These are phyloP conservation scores for Glycine tomentella DNA, from an alignment of 306 rosid genomes.

Conservation along the genomic window DNA sequence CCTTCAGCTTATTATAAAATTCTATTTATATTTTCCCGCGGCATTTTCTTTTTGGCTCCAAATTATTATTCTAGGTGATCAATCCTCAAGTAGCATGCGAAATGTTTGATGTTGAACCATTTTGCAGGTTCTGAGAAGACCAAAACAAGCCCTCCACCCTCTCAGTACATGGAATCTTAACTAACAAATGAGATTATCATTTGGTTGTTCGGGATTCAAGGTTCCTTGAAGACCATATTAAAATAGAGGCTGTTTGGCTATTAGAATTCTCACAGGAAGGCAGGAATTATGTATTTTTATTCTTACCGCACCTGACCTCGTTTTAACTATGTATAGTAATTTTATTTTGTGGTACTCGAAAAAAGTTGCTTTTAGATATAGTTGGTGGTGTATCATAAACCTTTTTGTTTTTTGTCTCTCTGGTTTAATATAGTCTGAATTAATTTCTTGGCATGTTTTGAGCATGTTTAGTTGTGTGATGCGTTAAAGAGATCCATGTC, in stretches of 20 bases:
- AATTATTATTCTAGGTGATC: background rate
- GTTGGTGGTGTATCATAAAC: constrained; percentile 38
- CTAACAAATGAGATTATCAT: constrained; percentile 38
- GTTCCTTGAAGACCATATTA: constrained; percentile 47
- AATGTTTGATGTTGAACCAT: constrained; percentile 41
- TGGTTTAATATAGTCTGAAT: constrained; percentile 45
- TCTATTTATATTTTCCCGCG: background rate
- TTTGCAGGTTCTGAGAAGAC: constrained; percentile 83
- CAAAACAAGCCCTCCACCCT: constrained; percentile 86
- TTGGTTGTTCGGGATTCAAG: constrained; percentile 44
- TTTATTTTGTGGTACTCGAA: background rate
- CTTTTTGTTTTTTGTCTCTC: constrained; percentile 13
- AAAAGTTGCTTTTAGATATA: constrained; percentile 40
- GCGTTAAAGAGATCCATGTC: no score
- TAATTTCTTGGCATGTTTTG: constrained; percentile 10
- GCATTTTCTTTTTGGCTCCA: constrained; percentile 14
- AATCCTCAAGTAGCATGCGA: background rate
- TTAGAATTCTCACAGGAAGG: constrained; percentile 48
- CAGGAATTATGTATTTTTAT: constrained; percentile 47
- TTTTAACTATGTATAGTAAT: constrained; percentile 54
- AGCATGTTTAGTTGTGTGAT: no score
- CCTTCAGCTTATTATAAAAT: background rate
- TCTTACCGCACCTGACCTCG: constrained; percentile 37
- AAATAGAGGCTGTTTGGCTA: constrained; percentile 45
- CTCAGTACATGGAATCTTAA: constrained; percentile 90